Conservation (phyloP, 192 early-diverging fungal species). For the Backusella sp. region DNA sequence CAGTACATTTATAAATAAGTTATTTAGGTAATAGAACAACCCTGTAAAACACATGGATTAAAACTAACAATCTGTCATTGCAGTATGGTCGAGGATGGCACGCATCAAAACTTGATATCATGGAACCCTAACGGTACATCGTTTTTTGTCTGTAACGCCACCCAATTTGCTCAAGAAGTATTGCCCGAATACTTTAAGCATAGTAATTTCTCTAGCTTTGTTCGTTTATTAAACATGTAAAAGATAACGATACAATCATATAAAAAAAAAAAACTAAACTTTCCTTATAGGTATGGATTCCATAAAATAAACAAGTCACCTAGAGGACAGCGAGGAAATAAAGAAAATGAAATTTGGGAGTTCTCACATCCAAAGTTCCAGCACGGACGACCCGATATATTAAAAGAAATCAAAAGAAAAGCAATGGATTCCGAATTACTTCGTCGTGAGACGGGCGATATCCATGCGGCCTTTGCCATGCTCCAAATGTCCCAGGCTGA, state of each 20-base stretch:
- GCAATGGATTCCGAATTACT: constrained; percentile 84
- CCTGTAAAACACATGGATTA: too few relatives aligned
- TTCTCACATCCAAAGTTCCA: constrained; percentile 84
- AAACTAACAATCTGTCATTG: neutral
- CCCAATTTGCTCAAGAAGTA: constrained; percentile 84
- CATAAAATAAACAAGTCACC: constrained; percentile 93
- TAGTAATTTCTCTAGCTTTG: constrained; percentile 90
- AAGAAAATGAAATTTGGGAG: constrained; percentile 90
- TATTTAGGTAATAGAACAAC: constrained; percentile 4
- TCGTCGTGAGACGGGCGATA: constrained; percentile 73
- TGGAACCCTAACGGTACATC: constrained; percentile 86
- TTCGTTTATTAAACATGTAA: constrained; percentile 84
- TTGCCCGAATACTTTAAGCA: constrained; percentile 92
- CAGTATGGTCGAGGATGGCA: constrained; percentile 83
- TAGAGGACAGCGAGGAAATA: constrained; percentile 75
- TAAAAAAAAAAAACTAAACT: neutral
- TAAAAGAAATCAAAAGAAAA: constrained; percentile 92
- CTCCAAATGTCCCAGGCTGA: constrained; percentile 76
- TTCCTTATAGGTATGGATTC: constrained; percentile 64
- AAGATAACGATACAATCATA: constrained; percentile 16
- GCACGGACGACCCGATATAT: constrained; percentile 68
- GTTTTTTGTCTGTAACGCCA: constrained; percentile 88
- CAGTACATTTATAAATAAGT: constrained; percentile 21
- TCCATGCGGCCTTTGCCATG: constrained; percentile 72
- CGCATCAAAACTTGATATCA: constrained; percentile 82